Evolutionary conservation across 1,284 basidiomycete genomes (phyloP), one percentile per base, ranked within the genome.

Genomic region (Mycosarcoma mackinlayi): DNA sequence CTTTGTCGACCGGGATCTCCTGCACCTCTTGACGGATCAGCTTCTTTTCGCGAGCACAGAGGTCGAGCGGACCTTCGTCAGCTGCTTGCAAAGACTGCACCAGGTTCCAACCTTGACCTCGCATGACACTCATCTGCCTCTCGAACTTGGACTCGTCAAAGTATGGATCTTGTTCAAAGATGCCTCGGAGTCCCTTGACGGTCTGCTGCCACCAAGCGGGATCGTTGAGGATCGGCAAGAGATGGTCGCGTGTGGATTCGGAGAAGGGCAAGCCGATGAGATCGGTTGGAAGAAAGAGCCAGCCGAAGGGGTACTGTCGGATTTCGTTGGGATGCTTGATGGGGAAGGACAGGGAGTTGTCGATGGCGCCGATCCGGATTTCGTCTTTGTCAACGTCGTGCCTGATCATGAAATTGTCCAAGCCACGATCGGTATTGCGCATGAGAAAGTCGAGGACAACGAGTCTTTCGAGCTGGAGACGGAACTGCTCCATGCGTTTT

Each of bases 121-220:
- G 93, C 69, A 95, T 89, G 7, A 95, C 91, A 33, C 91, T 90
- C 72, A 95, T 85, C 87, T 95, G 93, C 71, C 90, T 86, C 88
- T 92, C 67, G 65, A 85, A 85, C 51, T 80, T 79, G 31, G 64
- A 57, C 30, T 81, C 77, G 46, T 82, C 79, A 54, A 84, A 85
- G 47, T 92, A 92, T 4, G 89, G 88, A 81, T 94, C 93, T 14
- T 91, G 86, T 14, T 88, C 87, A 79, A 93, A 93, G 19, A 94
- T 78, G 69, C 89, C 89, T 59, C 89, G 85, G 7, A 95, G 84
- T 69, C 92, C 88, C 66, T 86, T 89, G 1, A 89, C 91, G 4
- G 92, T 93, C 78, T 92, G 89, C 70, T 91, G 88, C 93, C 93
- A 96, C 93, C 93, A 96, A 4, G 85, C 78, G 71, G 92, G 92